A percentile compares a stretch with the other conserved stretches of the same genome.
Conservation (phyloP, 1,284 basidiomycete species). For the Microbotryomycetes sp. region DNA sequence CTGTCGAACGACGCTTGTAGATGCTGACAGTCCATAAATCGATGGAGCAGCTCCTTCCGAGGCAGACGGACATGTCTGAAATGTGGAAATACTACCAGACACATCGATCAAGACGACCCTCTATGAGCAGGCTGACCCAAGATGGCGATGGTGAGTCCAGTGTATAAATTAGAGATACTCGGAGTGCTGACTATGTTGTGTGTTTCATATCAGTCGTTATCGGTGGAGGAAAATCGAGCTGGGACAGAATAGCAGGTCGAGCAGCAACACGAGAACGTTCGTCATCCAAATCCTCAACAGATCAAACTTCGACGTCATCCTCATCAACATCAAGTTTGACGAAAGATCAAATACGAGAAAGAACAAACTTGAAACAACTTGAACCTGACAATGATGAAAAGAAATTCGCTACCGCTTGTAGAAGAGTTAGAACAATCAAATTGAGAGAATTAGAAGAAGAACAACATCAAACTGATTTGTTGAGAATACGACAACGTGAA, state of each 20-base stretch:
- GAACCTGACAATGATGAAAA: slow-evolving; percentile 2
- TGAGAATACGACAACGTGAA: background rate
- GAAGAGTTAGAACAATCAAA: slow-evolving; percentile 3
- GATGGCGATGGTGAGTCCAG: slow-evolving; percentile 29
- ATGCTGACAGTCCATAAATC: background rate
- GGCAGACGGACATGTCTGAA: slow-evolving; percentile 70
- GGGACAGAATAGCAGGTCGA: slow-evolving; percentile 9
- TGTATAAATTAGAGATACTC: no score
- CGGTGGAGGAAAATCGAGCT: slow-evolving; percentile 41
- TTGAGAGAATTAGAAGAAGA: background rate
- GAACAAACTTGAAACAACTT: background rate
- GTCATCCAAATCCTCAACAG: background rate
- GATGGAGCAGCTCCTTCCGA: slow-evolving; percentile 55
- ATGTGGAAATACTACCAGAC: slow-evolving; percentile 56
- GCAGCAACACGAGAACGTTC: background rate
- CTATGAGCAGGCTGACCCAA: slow-evolving; percentile 32
- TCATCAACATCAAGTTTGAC: no score
- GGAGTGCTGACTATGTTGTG: slow-evolving; percentile 10
- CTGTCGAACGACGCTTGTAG: background rate
- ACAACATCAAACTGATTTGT: background rate
- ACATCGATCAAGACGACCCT: slow-evolving; percentile 21
- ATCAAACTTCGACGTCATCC: background rate
- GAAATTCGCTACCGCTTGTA: slow-evolving; percentile 36
- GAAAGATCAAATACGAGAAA: background rate
- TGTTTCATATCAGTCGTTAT: slow-evolving; percentile 49